Evolutionary conservation across 1,284 basidiomycete species (phyloP).

Genomic region (Fomitopsis pinicola): DNA sequence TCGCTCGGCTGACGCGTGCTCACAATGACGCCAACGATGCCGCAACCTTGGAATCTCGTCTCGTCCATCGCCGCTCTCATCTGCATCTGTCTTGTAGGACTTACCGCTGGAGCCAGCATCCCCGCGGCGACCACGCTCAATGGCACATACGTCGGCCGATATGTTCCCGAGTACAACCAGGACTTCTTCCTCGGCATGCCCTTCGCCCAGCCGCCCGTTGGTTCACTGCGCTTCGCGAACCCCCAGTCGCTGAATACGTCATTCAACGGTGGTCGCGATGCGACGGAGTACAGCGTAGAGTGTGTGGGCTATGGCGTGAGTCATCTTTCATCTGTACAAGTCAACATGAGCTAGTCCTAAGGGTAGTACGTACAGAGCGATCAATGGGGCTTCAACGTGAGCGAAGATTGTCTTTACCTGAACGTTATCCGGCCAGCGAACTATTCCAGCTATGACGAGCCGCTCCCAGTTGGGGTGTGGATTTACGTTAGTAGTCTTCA

Average conservation of each 20-base stretch:
- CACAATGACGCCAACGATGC: neutral
- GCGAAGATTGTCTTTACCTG: neutral
- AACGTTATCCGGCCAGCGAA: neutral
- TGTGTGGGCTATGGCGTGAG: neutral
- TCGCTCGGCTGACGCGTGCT: too few species aligned
- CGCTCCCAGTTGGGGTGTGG: neutral
- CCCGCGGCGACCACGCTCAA: neutral
- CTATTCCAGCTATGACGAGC: neutral
- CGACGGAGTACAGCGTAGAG: neutral
- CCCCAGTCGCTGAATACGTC: neutral
- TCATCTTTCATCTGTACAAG: too few species aligned
- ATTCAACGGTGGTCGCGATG: neutral
- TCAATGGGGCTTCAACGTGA: neutral
- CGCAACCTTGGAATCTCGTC: neutral
- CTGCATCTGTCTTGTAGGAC: neutral
- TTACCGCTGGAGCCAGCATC: neutral
- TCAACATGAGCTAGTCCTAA: neutral
- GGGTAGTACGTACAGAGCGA: neutral
- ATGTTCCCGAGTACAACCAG: neutral
- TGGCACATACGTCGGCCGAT: neutral
- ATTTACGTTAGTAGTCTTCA: neutral
- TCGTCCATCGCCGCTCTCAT: neutral
- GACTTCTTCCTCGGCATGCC: neutral
- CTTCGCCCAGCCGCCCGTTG: neutral
- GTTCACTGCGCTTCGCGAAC: neutral